Evolutionary conservation across 1,284 basidiomycete species (phyloP).

Genomic region (Schizophyllum amplum): DNA sequence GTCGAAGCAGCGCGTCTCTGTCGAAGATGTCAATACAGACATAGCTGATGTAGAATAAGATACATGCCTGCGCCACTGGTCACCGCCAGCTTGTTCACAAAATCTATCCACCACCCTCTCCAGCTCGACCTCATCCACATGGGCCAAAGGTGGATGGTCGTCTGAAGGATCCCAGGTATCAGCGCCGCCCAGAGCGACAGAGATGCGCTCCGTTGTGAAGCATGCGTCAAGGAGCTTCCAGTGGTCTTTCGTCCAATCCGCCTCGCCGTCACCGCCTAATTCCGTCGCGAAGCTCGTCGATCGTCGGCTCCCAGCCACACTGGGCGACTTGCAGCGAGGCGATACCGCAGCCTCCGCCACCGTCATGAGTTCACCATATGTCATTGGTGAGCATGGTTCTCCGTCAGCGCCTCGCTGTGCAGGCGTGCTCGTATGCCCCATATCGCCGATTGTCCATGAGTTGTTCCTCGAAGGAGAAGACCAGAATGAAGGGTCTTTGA

Average conservation of each 20-base stretch:
- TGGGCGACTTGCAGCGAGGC: neutral
- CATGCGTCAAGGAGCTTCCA: constrained; percentile 72
- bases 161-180: neutral
- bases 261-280: constrained; percentile 11
- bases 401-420: neutral
- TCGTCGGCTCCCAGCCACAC: constrained; percentile 14
- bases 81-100: constrained; percentile 28
- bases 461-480: neutral
- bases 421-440: constrained; percentile 9
- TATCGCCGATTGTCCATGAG: constrained; percentile 2
- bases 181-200: constrained; percentile 21
- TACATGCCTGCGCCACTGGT: constrained; percentile 44
- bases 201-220: constrained; percentile 60
- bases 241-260: constrained; percentile 58
- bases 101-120: constrained; percentile 53
- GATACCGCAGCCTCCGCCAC: neutral
- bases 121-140: constrained; percentile 40
- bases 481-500: neutral
- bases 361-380: neutral
- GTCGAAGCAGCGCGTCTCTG: constrained; percentile 46
- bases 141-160: constrained; percentile 28
- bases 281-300: constrained; percentile 26
- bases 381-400: constrained; percentile 5
- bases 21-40: constrained; percentile 4
- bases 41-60: constrained; percentile 4